phyloP scores from a whole-genome alignment of 2,329 filamentous ascomycete species.

The Beauveria sp. region DNA sequence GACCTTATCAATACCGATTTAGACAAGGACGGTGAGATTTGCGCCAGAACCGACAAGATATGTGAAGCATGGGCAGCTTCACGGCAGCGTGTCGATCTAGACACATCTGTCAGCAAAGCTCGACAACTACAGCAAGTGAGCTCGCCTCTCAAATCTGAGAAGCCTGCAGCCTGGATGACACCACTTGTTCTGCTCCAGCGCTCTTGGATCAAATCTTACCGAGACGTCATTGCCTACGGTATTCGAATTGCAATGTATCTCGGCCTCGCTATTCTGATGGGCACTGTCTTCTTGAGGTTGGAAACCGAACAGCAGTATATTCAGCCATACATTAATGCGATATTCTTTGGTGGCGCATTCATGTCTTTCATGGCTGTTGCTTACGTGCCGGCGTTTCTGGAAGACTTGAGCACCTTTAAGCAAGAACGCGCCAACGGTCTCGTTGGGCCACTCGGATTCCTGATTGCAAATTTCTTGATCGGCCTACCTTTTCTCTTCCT shows the following conservation, averaged over 20 bases:
- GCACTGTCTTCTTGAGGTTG: conserved; percentile 76
- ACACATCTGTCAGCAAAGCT: neutral
- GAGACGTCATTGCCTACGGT: conserved; percentile 77
- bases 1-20: conserved; percentile 77
- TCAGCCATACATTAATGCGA: conserved; percentile 74
- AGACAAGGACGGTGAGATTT: conserved; percentile 38
- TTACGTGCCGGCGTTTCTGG: conserved; percentile 76
- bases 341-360: conserved; percentile 68
- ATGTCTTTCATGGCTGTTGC: conserved; percentile 80
- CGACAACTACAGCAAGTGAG: conserved; percentile 16
- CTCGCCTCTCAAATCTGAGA: conserved; percentile 19
- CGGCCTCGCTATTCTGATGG: conserved; percentile 75
- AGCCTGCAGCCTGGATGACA: conserved; percentile 41
- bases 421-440: conserved; percentile 79
- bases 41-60: conserved; percentile 25
- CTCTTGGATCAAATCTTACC: conserved; percentile 74
- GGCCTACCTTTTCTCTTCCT: conserved; percentile 75
- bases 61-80: conserved; percentile 21
- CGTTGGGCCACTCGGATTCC: conserved; percentile 65
- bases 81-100: neutral
- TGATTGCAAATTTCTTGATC: conserved; percentile 73
- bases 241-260: conserved; percentile 76
- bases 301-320: conserved; percentile 62
- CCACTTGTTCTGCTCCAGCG: conserved; percentile 64
- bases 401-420: conserved; percentile 64